A percentile compares a stretch with the other conserved stretches of the same genome.
phyloP scores from a whole-genome alignment of 148 eudicot species.

The Cornus kousa region DNA sequence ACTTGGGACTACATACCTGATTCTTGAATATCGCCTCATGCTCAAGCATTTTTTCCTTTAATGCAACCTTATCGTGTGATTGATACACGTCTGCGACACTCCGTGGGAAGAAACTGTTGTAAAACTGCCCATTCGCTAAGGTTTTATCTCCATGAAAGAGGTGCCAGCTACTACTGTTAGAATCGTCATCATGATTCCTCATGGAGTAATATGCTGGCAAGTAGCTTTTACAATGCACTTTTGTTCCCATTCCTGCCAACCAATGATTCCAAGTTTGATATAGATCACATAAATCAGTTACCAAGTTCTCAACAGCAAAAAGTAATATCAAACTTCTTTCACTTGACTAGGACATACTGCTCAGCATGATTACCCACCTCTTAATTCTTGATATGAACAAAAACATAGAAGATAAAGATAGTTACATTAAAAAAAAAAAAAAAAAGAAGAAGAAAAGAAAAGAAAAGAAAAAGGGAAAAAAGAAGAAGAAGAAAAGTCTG shows the following conservation, averaged over 20 bases:
- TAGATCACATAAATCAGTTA: slow-evolving; percentile 5
- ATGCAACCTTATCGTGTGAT: slow-evolving; percentile 49
- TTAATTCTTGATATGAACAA: neutral
- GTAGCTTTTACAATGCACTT: slow-evolving; percentile 63
- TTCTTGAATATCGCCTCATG: slow-evolving; percentile 75
- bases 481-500: too few relatives aligned
- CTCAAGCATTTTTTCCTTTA: slow-evolving; percentile 83
- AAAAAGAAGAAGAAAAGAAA: too few relatives aligned
- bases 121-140: slow-evolving; percentile 54
- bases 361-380: neutral
- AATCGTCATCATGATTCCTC: slow-evolving; percentile 71
- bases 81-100: slow-evolving; percentile 38
- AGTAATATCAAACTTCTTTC: neutral
- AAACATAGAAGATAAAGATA: neutral
- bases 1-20: slow-evolving; percentile 51
- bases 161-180: slow-evolving; percentile 70
- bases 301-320: neutral
- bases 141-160: slow-evolving; percentile 51
- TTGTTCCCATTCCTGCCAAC: slow-evolving; percentile 81
- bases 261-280: neutral
- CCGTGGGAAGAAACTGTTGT: slow-evolving; percentile 44
- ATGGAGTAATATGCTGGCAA: slow-evolving; percentile 64
- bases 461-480: too few relatives aligned
- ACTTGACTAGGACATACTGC: neutral
- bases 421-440: too few relatives aligned